Conservation (phyloP, 306 rosid species). For the Rubus idaeus region DNA sequence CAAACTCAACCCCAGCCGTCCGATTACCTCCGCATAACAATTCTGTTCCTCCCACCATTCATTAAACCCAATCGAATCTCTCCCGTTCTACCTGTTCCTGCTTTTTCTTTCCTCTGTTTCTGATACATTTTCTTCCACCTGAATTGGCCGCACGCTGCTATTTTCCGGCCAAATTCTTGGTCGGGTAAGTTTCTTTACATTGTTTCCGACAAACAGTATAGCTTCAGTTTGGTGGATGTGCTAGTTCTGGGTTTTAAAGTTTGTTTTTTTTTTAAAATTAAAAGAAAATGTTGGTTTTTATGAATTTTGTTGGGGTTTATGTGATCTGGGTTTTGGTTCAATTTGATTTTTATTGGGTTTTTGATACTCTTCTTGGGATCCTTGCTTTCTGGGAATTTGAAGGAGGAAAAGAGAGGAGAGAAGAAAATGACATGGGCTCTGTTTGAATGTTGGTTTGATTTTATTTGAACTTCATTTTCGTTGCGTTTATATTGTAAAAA, state of each 20-base stretch:
- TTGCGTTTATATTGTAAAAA: background rate
- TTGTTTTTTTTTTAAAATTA: background rate
- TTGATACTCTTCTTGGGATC: slow-evolving; percentile 5
- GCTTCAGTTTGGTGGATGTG: background rate
- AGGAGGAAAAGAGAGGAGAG: no score
- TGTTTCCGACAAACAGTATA: background rate
- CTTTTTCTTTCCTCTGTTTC: background rate
- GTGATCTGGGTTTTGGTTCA: slow-evolving; percentile 3
- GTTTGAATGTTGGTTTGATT: background rate
- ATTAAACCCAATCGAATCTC: slow-evolving; percentile 8
- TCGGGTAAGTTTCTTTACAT: slow-evolving; percentile 40
- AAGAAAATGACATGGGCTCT: background rate
- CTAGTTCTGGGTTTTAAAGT: background rate
- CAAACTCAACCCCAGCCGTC: slow-evolving; percentile 14
- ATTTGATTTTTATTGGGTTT: background rate
- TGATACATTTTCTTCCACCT: background rate
- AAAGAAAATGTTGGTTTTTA: background rate
- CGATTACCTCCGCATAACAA: background rate
- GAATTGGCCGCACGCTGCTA: background rate
- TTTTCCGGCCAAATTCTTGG: slow-evolving; percentile 28
- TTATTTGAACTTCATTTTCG: background rate
- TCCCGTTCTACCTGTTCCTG: background rate
- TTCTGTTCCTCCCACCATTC: background rate
- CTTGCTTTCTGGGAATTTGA: slow-evolving; percentile 16
- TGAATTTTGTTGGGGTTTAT: background rate